Base-by-base conservation (phyloP, 2,329 filamentous ascomycete genomes). In the Sporothrix pseudoabietina region DNA sequence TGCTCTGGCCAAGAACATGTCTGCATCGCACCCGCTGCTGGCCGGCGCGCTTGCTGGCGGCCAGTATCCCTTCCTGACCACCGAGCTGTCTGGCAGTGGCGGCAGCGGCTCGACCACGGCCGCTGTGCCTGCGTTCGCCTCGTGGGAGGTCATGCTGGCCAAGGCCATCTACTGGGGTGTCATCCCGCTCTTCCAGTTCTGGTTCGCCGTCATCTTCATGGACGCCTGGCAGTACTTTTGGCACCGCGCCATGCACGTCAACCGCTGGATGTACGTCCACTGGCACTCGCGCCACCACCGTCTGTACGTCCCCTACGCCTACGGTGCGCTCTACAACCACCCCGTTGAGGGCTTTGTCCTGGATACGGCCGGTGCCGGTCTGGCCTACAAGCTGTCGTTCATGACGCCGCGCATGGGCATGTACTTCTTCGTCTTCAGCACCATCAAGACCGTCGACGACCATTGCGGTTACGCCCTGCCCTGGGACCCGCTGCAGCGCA, bases 181-280 rank as follows among this genome's bases (percentile, higher is more conserved):
- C 54, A 87, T 98, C 75, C 96, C 96, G 0, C 87, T 84, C 3
- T 72, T 95, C 68, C 95, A 98, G 81, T 92, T 97, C 79, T 83
- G 88, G 73, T 79, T 92, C 69, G 96, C 91, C 32, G 87, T 95
- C 74, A 83, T 89, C 76, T 85, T 97, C 76, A 88, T 98, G 77
- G 96, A 99, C 83, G 96, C 94, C 61, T 99, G 96, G 96, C 95
- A 99, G 81, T 99, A 99, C 84, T 97, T 98, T 83, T 87, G 95
- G 78, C 96, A 99, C 83, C 93, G 96, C 54, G 88, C 92, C 73
- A 99, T 99, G 96, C 96, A 99, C 83, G 87, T 96, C 85, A 98
- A 98, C 85, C 94, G 93, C 82, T 98, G 93, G 92, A 87, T 99
- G 78, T 98, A 98, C 86, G 92, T 90, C 75, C 92, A 91, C 72